Percentiles rank a stretch among this genome's conserved stretches.
Evolutionary conservation across 148 eudicot species (phyloP).

Genomic region (Cornus suecica): DNA sequence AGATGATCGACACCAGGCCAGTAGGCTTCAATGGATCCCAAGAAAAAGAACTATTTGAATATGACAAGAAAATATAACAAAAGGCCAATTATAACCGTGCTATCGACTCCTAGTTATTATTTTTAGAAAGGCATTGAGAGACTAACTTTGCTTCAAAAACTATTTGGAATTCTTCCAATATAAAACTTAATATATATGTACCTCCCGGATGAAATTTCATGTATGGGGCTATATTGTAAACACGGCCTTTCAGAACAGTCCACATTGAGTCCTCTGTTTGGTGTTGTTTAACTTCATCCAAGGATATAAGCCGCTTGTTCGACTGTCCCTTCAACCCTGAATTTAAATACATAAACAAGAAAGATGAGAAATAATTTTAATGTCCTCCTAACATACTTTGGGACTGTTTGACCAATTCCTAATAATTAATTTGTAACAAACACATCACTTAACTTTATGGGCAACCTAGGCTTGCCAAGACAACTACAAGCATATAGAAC

Average conservation of each 20-base stretch:
- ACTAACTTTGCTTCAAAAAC: conserved; percentile 1
- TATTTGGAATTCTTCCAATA: neutral
- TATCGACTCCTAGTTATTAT: neutral
- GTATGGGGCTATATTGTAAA: conserved; percentile 85
- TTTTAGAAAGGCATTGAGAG: too few relatives aligned
- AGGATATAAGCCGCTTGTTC: conserved; percentile 66
- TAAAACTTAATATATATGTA: conserved; percentile 24
- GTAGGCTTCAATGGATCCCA: too few relatives aligned
- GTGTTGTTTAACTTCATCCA: conserved; percentile 87
- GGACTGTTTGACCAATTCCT: neutral
- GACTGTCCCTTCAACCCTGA: conserved; percentile 85
- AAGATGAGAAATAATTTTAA: neutral
- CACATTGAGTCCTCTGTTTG: conserved; percentile 83
- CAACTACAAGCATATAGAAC: neutral
- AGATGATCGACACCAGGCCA: too few relatives aligned
- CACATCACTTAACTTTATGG: neutral
- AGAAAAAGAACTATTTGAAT: too few relatives aligned
- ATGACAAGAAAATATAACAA: neutral
- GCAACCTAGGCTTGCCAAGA: neutral
- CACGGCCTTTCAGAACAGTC: conserved; percentile 95
- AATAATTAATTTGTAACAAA: neutral
- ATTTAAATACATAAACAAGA: conserved; percentile 6
- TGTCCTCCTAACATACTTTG: neutral
- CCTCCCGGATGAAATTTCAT: conserved; percentile 99
- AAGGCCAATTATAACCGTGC: neutral